Evolutionary conservation across 495 filamentous ascomycete species (phyloP), one percentile per base, ranked within the genome.

Genomic region (Aspergillus nanangensis): DNA sequence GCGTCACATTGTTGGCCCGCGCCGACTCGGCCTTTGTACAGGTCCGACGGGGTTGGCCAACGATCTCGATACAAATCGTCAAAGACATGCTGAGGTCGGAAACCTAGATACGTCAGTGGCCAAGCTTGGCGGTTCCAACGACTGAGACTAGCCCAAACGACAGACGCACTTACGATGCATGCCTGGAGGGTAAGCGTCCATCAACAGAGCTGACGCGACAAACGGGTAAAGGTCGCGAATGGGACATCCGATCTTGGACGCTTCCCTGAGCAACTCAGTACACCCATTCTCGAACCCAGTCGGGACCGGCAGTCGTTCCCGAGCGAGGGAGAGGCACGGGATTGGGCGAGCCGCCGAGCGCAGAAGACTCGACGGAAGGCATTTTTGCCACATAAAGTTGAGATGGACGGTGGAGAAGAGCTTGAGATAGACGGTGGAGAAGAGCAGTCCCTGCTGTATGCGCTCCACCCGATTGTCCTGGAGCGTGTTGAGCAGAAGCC

Each of bases 101-200:
- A 38, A 17, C 35, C n/a, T 17, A 38, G 14, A 38, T 15, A 19
- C 13, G 18, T 15, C 14, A 34, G 35, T 20, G 19, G 4, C 14
- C 10, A 4, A 4, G 4, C 10, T 38, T 19, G 14, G 35, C 14
- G 19, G 14, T 20, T 17, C 19, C 4, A 34, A 63, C 8, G 41
- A 45, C 10, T 44, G 40, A 35, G 24, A 41, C 15, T 70, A 14
- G 34, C 59, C 70, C 10, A 53, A 46, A 18, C 61, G 47, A 44
- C 60, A 72, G 23, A 29, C 47, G 19, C 14, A 44, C 39, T 31
- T 42, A 66, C 50, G 14, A 37, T 66, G 55, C 52, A 66, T 66
- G 7, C 46, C 44, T 5, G 55, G 52, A 2, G 60, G 55, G 36
- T 61, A 61, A 5, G 41, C 51, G 43, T 63, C 46, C 42, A 61